Base-by-base conservation (phyloP, 148 eudicot genomes). In the Limonium bicolor region DNA sequence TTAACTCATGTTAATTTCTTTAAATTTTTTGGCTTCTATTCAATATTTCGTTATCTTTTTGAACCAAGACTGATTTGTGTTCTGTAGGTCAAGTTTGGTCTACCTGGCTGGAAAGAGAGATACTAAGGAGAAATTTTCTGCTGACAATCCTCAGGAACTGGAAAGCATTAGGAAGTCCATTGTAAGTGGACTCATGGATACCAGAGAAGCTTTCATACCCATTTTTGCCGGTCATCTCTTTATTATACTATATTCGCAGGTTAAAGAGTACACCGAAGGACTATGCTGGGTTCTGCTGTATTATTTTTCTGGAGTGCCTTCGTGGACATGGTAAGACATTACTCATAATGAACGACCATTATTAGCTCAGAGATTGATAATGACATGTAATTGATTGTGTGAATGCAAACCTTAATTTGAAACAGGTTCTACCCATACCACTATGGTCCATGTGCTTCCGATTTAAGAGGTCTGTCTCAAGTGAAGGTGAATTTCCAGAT, bases 391-490 rank as follows among this genome's bases (percentile, higher is more conserved):
- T n/a, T n/a, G n/a, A n/a, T n/a, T n/a, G n/a, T n/a, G n/a, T 18
- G 5, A 5, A 4, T 8, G 5, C 13, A 4, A 2, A 21, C 7
- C 9, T 38, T 19, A 1, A 49, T 4, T 54, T 40, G n/a, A 33
- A 45, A 17, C 34, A 82, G 86, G 93, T 70, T 47, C 20, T 78
- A 74, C 40, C 69, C 77, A 0, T 54, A 49, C 6, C 62, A 82
- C 20, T 72, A 82, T 33, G 73, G 73, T 12, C 73, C 74, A 0
- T 70, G 70, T 57, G 77, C 83, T 19, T 82, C 94, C 0, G 86
- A 75, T 12, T 14, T 78, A n/a, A 74, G 55, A 60, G 94, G 94
- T 0, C 53, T 75, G 1, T 20, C 71, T 0, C 60, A 54, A 39
- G 55, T 52, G 0, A 70, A 63, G 32, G 61, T 62, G 12, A 50